Base-by-base conservation (phyloP, 78 protist species). In the Dictyostelium intermedium region DNA sequence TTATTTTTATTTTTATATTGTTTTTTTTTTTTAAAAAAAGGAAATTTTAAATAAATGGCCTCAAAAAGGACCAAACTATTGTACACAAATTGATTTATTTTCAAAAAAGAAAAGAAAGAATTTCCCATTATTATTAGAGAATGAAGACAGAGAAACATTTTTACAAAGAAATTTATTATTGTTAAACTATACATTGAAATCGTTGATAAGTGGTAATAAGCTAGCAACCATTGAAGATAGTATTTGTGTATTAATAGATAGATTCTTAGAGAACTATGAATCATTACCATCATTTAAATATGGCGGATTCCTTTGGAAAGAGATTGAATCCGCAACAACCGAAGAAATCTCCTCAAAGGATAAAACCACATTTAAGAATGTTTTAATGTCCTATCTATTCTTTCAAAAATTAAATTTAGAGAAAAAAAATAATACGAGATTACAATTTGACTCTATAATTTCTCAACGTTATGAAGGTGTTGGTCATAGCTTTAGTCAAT, bases 191-290 rank as follows among this genome's bases (percentile, higher is more conserved):
- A 74, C 56, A 23, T 43, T 69, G 25, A 60, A 63, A 30, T 34
- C 72, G 5, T 27, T 81, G 8, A 23, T 89, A 9, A 14, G 30
- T 11, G 92, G 92, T 78, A 63, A 34, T 35, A 60, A 35, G 10
- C 14, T 89, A 79, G 87, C 87, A 61, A 4, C 11, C 0, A 89
- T 89, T 89, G 94, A 89, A 80, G 94, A 89, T 70, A n/a, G 82
- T 2, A 3, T 89, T 41, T 20, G 30, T 11, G 94, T 89, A 8
- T 45, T 89, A 2, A 70, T 89, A 25, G 94, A 89, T 66, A 56
- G 94, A 80, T 89, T 89, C n/a, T 81, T 89, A 4, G 94, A 89
- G 37, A 89, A 80, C n/a, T 89, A 56, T 50, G 94, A 89, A 80
- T 63, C 94, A 32, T 74, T 89, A 25, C 87, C 94, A 16, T 80